Base-by-base conservation (phyloP, 2,329 filamentous ascomycete species). In the Helotiales sp. region DNA sequence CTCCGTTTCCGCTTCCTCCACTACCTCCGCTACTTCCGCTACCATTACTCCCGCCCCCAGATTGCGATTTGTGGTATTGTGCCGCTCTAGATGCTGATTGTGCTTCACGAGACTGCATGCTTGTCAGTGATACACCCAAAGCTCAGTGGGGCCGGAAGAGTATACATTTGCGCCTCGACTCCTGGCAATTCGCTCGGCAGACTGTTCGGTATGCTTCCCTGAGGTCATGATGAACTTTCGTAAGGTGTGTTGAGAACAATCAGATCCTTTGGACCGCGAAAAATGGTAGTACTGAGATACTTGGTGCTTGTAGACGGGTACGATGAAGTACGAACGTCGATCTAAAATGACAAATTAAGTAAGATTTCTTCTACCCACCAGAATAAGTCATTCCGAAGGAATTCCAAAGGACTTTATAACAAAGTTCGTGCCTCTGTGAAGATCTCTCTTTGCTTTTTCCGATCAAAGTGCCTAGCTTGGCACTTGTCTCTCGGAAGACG, bases 381-480 rank as follows among this genome's bases (percentile, higher is more conserved):
- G 3, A 15, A 50, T 3, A 22, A 10, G n/a, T 20, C 22, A 7
- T 49, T 24, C 32, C 17, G 37, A n/a, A 22, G 43, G 64, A 32
- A 64, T 24, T 28, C 34, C 13, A 47, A 62, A 24, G 20, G 45
- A 49, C 69, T 71, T 67, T 72, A 72, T 70, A 68, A 43, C 30
- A 17, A 34, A 10, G 54, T 61, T 34, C 26, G 68, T 69, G 57
- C 52, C 60, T 52, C 26, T 32, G 61, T 62, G 66, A 64, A 68
- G 61, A 68, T 69, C 61, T 61, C 37, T 67, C 54, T 68, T 71
- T 69, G 62, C 66, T 71, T 72, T 72, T 71, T 67, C 61, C 8
- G 17, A 57, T 58, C 65, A 66, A 52, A 64, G 49, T 65, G 43
- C 59, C 24, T 47, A 24, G 24, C 64, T 55, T 65, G 58, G 64